Percentiles rank a stretch among this genome's conserved stretches.
phyloP scores from a whole-genome alignment of 1,284 basidiomycete species.

The Bjerkandera adusta region DNA sequence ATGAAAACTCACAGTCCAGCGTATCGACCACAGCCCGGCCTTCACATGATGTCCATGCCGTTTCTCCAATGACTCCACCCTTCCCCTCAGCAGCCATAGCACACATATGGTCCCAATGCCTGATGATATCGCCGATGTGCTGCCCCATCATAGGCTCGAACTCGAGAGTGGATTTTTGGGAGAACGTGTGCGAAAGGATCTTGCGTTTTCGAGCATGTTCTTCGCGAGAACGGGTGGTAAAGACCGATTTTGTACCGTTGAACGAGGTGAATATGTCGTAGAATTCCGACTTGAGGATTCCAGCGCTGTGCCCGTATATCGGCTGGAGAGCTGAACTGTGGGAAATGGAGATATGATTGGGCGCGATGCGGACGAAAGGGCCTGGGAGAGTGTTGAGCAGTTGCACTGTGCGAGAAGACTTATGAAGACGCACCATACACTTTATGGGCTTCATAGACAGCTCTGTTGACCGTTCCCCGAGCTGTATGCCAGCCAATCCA shows the following conservation, averaged over 20 bases:
- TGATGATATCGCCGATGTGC: slow-evolving; percentile 62
- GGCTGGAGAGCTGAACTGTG: slow-evolving; percentile 69
- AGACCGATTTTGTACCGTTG: slow-evolving; percentile 56
- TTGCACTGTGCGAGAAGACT: neutral
- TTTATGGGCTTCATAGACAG: slow-evolving; percentile 68
- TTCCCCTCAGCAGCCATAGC: slow-evolving; percentile 50
- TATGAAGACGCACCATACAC: slow-evolving; percentile 55
- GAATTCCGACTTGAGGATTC: slow-evolving; percentile 74
- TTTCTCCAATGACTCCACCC: slow-evolving; percentile 62
- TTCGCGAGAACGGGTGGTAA: slow-evolving; percentile 80
- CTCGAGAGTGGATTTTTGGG: slow-evolving; percentile 78
- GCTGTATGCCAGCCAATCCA: slow-evolving; percentile 68
- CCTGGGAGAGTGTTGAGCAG: slow-evolving; percentile 38
- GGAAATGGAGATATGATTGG: slow-evolving; percentile 79
- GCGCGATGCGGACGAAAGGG: slow-evolving; percentile 73
- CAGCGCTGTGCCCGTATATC: slow-evolving; percentile 77
- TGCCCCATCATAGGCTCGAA: slow-evolving; percentile 76
- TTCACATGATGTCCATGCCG: slow-evolving; percentile 58
- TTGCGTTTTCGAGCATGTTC: slow-evolving; percentile 91
- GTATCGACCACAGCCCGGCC: slow-evolving; percentile 72
- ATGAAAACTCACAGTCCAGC: slow-evolving; percentile 45
- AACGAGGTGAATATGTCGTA: slow-evolving; percentile 74
- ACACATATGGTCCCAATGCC: slow-evolving; percentile 79
- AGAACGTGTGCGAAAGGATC: slow-evolving; percentile 85
- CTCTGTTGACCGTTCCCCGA: slow-evolving; percentile 65